A percentile compares a stretch with the other conserved stretches of the same genome.
phyloP scores from a whole-genome alignment of 106 monocot genomes.

The Gastrodia elata region DNA sequence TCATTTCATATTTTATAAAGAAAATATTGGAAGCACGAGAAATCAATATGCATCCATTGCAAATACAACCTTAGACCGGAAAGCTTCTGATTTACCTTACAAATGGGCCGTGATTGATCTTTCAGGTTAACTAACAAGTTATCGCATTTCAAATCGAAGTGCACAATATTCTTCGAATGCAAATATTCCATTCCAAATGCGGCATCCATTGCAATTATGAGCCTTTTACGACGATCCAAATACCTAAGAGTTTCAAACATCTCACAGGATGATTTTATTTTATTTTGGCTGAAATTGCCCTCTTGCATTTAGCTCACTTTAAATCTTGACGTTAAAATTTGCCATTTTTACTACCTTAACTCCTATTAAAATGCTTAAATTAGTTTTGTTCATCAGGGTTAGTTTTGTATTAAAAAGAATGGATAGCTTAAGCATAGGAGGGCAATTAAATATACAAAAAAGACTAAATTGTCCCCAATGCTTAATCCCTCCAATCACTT shows the following conservation, averaged over 20 bases:
- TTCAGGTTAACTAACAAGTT: constrained; percentile 92
- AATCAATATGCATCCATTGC: not conserved
- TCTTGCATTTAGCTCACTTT: too few relatives aligned
- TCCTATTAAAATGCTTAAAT: too few relatives aligned
- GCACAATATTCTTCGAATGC: constrained; percentile 87
- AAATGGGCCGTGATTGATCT: constrained; percentile 79
- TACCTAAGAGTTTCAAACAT: constrained; percentile 28
- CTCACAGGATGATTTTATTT: not conserved
- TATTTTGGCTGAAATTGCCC: too few relatives aligned
- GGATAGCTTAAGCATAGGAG: too few relatives aligned
- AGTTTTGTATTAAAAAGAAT: too few relatives aligned
- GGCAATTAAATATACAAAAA: too few relatives aligned
- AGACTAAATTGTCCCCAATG: too few relatives aligned
- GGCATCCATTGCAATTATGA: constrained; percentile 95
- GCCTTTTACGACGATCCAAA: constrained; percentile 68
- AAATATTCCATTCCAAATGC: constrained; percentile 98
- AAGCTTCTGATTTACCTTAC: constrained; percentile 52
- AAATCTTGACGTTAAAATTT: too few relatives aligned
- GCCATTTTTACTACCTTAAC: too few relatives aligned
- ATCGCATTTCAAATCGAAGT: constrained; percentile 98
- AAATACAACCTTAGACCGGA: not conserved
- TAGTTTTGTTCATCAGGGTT: too few relatives aligned
- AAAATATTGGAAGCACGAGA: not conserved
- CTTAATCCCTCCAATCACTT: too few relatives aligned
- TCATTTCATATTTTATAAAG: not conserved